Conservation (phyloP, 2,329 filamentous ascomycete species). For the Cercospora zeina region DNA sequence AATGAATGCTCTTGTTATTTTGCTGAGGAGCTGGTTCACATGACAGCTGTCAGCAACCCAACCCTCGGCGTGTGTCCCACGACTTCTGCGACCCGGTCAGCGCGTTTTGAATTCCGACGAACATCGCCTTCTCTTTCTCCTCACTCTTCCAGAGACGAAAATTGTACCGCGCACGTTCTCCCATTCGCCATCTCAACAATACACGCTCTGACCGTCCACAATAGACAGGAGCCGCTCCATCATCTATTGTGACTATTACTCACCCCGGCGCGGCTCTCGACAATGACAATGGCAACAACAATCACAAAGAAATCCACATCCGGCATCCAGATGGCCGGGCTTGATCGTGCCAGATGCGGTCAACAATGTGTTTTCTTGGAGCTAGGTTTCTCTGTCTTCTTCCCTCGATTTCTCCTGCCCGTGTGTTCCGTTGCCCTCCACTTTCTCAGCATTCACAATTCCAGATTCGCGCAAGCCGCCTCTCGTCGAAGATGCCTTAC, state of each 20-base stretch:
- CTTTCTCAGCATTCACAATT: background rate
- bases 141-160: background rate
- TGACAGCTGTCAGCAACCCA: too few species aligned
- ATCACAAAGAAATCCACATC: background rate
- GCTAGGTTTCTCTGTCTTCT: background rate
- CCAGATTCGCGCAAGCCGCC: background rate
- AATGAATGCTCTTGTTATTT: too few species aligned
- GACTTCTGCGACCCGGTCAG: background rate
- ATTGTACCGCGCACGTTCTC: background rate
- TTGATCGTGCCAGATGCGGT: slow-evolving; percentile 7
- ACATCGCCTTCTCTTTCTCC: background rate
- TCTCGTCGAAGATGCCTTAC: background rate
- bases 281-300: background rate
- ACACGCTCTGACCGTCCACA: background rate
- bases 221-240: background rate
- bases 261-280: background rate
- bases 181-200: background rate
- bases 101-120: background rate
- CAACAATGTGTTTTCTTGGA: slow-evolving; percentile 1
- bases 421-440: background rate
- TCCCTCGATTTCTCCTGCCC: background rate
- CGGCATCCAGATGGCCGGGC: background rate
- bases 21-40: too few species aligned
- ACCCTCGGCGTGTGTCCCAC: background rate
- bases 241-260: background rate